Conservation (phyloP, 192 early-diverging fungal species). For the Rhizophagus sp. region DNA sequence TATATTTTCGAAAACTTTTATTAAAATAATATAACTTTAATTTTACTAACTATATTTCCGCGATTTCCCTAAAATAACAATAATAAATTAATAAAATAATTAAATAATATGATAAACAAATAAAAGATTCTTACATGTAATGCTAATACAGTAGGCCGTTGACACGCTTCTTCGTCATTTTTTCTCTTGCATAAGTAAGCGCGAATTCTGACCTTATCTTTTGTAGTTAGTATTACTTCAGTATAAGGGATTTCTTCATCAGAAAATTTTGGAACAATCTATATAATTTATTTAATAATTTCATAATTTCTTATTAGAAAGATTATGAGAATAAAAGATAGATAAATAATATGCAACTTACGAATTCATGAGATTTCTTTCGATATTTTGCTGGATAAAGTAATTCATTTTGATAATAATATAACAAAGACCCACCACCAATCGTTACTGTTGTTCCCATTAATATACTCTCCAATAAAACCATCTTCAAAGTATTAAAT, state of each 20-base stretch:
- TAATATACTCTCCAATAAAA: not conserved
- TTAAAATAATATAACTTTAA: not conserved
- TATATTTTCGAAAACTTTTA: not conserved
- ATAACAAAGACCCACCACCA: not conserved
- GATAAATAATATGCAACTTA: not conserved
- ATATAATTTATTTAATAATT: not conserved
- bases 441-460: not conserved
- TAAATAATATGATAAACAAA: no score
- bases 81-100: not conserved
- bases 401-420: not conserved
- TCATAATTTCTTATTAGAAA: no score
- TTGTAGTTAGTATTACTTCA: conserved; percentile 68
- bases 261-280: conserved; percentile 60
- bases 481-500: not conserved
- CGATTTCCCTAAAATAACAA: conserved; percentile 73
- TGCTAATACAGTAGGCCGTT: conserved; percentile 79
- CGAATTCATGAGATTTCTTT: not conserved
- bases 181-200: conserved; percentile 75
- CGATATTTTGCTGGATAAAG: conserved; percentile 3
- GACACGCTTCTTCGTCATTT: conserved; percentile 47
- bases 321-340: conserved; percentile 33
- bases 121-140: conserved; percentile 62
- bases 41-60: conserved; percentile 79
- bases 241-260: conserved; percentile 58
- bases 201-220: conserved; percentile 79